A percentile compares a stretch with the other conserved stretches of the same genome.
These are phyloP conservation scores for Balakata baccata DNA, from an alignment of 345 rosid genomes.

Conservation along the genomic window DNA sequence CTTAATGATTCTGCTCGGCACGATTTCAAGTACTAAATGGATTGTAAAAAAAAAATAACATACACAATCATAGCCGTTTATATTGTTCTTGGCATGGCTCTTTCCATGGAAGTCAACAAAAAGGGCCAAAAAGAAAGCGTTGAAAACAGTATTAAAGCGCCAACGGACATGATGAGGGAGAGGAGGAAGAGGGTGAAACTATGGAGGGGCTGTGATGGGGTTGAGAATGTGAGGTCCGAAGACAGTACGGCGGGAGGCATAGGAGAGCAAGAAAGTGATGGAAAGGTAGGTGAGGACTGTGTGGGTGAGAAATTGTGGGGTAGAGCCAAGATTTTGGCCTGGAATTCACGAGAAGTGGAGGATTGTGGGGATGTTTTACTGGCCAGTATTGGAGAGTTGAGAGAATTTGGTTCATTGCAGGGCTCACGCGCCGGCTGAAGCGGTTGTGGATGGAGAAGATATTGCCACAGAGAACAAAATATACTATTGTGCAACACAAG, in stretches of 20 bases:
- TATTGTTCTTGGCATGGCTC: constrained; percentile 32
- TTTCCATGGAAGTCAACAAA: constrained; percentile 49
- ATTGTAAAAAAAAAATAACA: too few relatives aligned
- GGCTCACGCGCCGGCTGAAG: not conserved
- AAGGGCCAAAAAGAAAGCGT: constrained; percentile 45
- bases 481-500: too few relatives aligned
- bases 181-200: constrained; percentile 56
- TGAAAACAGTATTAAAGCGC: constrained; percentile 54
- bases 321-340: constrained; percentile 54
- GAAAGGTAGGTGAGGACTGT: constrained; percentile 49
- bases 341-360: constrained; percentile 54
- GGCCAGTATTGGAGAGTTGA: constrained; percentile 47
- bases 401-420: constrained; percentile 18
- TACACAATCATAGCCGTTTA: not conserved
- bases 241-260: constrained; percentile 22
- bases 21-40: too few relatives aligned
- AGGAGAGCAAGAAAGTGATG: constrained; percentile 48
- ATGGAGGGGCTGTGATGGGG: constrained; percentile 67
- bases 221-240: constrained; percentile 46
- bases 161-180: constrained; percentile 68
- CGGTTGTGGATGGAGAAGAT: not conserved
- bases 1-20: too few relatives aligned
- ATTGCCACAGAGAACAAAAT: too few relatives aligned
- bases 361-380: constrained; percentile 58
- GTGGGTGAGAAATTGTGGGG: constrained; percentile 44